Conservation (phyloP, 2,329 filamentous ascomycete species). For the Rachicladosporium sp. region DNA sequence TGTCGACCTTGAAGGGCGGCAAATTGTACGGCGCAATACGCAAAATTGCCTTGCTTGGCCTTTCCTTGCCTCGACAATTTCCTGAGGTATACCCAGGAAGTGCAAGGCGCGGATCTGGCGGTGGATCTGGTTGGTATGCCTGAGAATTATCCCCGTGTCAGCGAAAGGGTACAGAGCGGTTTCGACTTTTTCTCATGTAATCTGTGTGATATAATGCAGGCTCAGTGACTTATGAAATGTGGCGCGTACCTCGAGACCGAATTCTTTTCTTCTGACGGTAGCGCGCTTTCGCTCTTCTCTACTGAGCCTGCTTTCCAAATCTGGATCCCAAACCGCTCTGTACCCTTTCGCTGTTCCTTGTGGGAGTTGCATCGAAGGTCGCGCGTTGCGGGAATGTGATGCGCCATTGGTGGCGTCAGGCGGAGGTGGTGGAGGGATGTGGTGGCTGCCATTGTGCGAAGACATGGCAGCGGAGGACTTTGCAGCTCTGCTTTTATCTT, state of each 20-base stretch:
- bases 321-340: constrained; percentile 51
- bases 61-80: constrained; percentile 14
- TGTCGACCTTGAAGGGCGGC: constrained; percentile 71
- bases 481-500: constrained; percentile 35
- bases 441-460: constrained; percentile 12
- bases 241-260: constrained; percentile 30
- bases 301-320: constrained; percentile 46
- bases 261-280: constrained; percentile 23
- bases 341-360: constrained; percentile 44
- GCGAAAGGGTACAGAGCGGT: constrained; percentile 28
- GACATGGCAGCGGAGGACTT: constrained; percentile 16
- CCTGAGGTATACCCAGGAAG: constrained; percentile 48
- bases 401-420: constrained; percentile 25
- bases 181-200: constrained; percentile 21
- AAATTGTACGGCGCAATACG: constrained; percentile 66
- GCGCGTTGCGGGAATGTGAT: constrained; percentile 29
- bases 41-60: constrained; percentile 51
- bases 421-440: constrained; percentile 12
- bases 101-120: constrained; percentile 68
- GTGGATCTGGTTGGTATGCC: constrained; percentile 53
- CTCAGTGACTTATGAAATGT: constrained; percentile 24
- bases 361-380: constrained; percentile 32
- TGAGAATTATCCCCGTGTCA: constrained; percentile 36
- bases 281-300: constrained; percentile 41
- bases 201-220: constrained; percentile 24